A percentile compares a stretch with the other conserved stretches of the same genome.
These are phyloP conservation scores for Flaveria ramosissima DNA, from an alignment of 129 eudicot genomes.

Conservation along the genomic window DNA sequence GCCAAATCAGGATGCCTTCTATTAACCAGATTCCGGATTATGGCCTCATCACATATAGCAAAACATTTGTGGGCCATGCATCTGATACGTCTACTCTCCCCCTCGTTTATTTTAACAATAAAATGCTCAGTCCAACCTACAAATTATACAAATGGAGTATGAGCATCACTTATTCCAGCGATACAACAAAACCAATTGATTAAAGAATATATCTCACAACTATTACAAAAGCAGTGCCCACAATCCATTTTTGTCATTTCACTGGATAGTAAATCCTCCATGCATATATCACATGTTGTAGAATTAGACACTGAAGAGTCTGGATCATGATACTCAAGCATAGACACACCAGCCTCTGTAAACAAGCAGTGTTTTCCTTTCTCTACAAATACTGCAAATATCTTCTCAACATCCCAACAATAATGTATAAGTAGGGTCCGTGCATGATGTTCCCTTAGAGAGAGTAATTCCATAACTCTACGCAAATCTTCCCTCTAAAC, in stretches of 20 bases:
- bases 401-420: conserved; percentile 89
- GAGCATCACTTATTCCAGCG: not conserved
- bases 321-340: conserved; percentile 39
- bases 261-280: conserved; percentile 67
- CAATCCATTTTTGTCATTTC: conserved; percentile 86
- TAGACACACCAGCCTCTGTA: conserved; percentile 71
- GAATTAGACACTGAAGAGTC: conserved; percentile 48
- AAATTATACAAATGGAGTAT: not conserved
- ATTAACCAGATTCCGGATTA: conserved; percentile 64
- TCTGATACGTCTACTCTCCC: conserved; percentile 80
- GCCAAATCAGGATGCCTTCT: conserved; percentile 77
- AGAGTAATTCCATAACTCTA: conserved; percentile 74
- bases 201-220: conserved; percentile 51
- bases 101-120: conserved; percentile 84
- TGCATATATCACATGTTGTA: conserved; percentile 71
- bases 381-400: conserved; percentile 74
- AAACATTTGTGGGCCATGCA: conserved; percentile 94
- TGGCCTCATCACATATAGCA: conserved; percentile 73
- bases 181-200: not conserved
- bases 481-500: conserved; percentile 83
- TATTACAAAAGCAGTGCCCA: conserved; percentile 90
- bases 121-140: conserved; percentile 95
- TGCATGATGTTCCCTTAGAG: conserved; percentile 87
- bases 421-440: conserved; percentile 83
- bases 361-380: conserved; percentile 68